Percentiles rank a stretch among this genome's conserved stretches.
Conservation (phyloP, 768 basidiomycete species). For the Mycena rebaudengoi region DNA sequence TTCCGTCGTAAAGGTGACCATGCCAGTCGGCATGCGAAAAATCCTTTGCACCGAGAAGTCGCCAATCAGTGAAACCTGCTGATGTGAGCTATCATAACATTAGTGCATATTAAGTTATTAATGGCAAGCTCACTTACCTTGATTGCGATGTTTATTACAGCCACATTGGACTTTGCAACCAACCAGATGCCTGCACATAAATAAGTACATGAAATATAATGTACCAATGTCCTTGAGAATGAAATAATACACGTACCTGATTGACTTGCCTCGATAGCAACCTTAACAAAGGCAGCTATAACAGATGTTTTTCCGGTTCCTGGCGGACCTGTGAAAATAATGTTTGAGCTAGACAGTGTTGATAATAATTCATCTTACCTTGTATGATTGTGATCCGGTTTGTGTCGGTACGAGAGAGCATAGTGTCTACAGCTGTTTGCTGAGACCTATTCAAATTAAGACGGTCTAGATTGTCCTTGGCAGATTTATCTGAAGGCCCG, state of each 20-base stretch:
- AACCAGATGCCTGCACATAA: slow-evolving; percentile 70
- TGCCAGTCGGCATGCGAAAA: slow-evolving; percentile 77
- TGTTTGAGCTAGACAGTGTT: not conserved
- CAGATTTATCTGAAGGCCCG: not conserved
- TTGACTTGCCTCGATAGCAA: slow-evolving; percentile 47
- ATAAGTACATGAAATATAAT: not conserved
- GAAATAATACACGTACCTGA: not conserved
- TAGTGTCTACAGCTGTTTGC: slow-evolving; percentile 54
- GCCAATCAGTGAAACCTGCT: slow-evolving; percentile 63
- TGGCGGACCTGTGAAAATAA: slow-evolving; percentile 51
- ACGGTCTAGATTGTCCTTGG: slow-evolving; percentile 16
- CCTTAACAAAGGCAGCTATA: slow-evolving; percentile 68
- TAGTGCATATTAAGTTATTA: not conserved
- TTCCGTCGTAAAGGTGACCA: slow-evolving; percentile 72
- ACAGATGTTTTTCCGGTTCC: slow-evolving; percentile 81
- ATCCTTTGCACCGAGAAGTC: slow-evolving; percentile 72
- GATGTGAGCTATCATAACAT: slow-evolving; percentile 65
- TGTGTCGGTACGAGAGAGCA: slow-evolving; percentile 49
- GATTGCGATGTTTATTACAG: slow-evolving; percentile 85
- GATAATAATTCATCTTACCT: slow-evolving; percentile 37
- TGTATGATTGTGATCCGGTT: slow-evolving; percentile 55
- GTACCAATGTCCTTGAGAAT: not conserved
- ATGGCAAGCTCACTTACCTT: not conserved
- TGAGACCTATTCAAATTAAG: slow-evolving; percentile 55
- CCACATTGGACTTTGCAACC: slow-evolving; percentile 86